phyloP scores from a whole-genome alignment of 371 early-diverging fungal genomes.

The Actinomortierella wolfii region DNA sequence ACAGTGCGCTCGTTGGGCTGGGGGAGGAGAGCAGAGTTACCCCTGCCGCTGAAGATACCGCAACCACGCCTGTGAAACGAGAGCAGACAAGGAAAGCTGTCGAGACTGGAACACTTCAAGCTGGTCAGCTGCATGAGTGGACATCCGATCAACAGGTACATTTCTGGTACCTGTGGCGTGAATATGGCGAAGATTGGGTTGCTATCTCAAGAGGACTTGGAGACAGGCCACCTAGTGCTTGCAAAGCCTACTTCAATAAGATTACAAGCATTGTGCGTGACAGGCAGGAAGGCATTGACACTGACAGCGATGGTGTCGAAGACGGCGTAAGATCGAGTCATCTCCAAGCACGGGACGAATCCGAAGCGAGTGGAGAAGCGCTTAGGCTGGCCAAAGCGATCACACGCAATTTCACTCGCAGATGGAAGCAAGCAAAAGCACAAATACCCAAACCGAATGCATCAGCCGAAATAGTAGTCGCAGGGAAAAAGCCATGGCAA shows the following conservation, averaged over 20 bases:
- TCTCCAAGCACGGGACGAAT: no score
- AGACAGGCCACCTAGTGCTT: background rate
- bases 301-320: background rate
- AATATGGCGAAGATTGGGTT: slow-evolving; percentile 14
- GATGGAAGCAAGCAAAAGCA: no score
- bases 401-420: no score
- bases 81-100: no score
- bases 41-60: no score
- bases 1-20: no score
- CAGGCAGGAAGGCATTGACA: background rate
- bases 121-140: background rate
- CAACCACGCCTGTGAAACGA: no score
- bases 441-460: background rate
- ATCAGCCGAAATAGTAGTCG: background rate
- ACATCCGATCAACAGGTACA: slow-evolving; percentile 13
- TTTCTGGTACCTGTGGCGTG: slow-evolving; percentile 13
- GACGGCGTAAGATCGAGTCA: background rate
- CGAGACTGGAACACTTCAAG: no score
- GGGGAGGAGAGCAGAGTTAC: no score
- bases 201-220: slow-evolving; percentile 3
- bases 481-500: background rate
- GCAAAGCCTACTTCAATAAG: slow-evolving; percentile 5
- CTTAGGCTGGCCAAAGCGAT: no score
- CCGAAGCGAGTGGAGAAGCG: no score
- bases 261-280: slow-evolving; percentile 4